Conservation (phyloP, 139 green algal genomes). For the Pleodorina starrii region DNA sequence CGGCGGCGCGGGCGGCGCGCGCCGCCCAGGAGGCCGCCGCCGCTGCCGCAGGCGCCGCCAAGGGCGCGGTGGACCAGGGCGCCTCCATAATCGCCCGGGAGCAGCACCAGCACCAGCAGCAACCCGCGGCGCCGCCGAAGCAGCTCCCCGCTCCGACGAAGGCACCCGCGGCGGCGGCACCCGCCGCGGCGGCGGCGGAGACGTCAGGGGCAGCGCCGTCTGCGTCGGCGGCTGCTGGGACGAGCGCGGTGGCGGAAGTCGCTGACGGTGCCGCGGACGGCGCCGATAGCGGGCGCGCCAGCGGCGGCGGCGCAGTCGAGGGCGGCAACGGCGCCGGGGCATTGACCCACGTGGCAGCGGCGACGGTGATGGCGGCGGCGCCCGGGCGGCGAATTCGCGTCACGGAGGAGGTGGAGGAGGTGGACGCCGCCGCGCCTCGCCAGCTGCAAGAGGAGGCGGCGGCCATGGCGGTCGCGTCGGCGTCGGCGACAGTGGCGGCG, state of each 20-base stretch:
- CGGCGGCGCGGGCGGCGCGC: constrained; percentile 73
- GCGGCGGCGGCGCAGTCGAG: background rate
- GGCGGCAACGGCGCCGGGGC: background rate
- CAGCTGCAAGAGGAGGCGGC: background rate
- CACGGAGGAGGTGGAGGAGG: background rate
- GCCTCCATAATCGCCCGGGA: constrained; percentile 14
- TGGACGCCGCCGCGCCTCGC: background rate
- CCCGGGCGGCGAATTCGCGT: background rate
- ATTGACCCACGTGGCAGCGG: background rate
- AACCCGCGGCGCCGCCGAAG: background rate
- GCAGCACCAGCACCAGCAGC: constrained; percentile 38
- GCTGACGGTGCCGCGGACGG: background rate
- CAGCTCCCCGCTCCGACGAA: background rate
- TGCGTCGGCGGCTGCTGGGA: background rate
- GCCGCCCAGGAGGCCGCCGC: constrained; percentile 53
- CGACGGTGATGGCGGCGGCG: background rate
- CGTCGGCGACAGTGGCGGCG: background rate
- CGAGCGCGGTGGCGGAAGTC: background rate
- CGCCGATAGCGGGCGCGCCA: constrained; percentile 2
- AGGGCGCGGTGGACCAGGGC: constrained; percentile 6
- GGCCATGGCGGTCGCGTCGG: background rate
- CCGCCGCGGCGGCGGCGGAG: background rate
- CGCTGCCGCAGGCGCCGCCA: constrained; percentile 43
- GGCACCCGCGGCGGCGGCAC: background rate
- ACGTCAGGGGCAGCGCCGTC: background rate